Base-by-base conservation (phyloP, 2,329 filamentous ascomycete genomes). In the Arthrobotrys sinensis region DNA sequence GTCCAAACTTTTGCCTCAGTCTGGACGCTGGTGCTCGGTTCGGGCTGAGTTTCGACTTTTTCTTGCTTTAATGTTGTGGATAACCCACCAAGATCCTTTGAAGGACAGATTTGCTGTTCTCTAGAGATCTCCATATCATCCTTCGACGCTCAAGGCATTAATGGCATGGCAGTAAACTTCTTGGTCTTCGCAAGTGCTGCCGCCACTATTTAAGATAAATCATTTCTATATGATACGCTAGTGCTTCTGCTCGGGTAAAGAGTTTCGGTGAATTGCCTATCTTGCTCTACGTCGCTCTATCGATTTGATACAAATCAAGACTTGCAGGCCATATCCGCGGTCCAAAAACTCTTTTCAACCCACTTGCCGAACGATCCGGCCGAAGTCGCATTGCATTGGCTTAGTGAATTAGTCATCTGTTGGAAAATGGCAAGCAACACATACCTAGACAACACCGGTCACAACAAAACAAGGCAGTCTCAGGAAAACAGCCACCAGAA, bases 201-300 rank as follows among this genome's bases (percentile, higher is more conserved):
- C 24, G 24, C 2, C 4, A 28, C 14, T 48, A 21, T 48, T 48
- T 48, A 16, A 48, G 14, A 16, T 16, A 16, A 16, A 48, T 8
- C n/a, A 28, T 4, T 28, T 28, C 24, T 28, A 28, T 2, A 28
- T 28, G 24, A 16, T 21, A 36, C 46, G 46, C 46, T 50, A 55
- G n/a, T 11, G 11, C 5, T 57, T 21, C 8, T 14, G 10, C 8
- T 63, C 64, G 63, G 63, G 55, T 68, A 68, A 75, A 21, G 32
- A 19, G 19, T 21, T 40, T 76, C 71, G 71, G 71, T 24, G 63
- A 68, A 40, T 76, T 76, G 32, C 71, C 63, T 76, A 76, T 53
- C 34, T 34, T 16, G 46, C 10, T 40, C 4, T 40, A 5, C 53
- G 67, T 62, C 24, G 4, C 24, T 4, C 4, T 4, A 16, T 48